These are phyloP conservation scores for Aspergillus sclerotialis DNA, from an alignment of 2,329 filamentous ascomycete genomes.

Conservation along the genomic window DNA sequence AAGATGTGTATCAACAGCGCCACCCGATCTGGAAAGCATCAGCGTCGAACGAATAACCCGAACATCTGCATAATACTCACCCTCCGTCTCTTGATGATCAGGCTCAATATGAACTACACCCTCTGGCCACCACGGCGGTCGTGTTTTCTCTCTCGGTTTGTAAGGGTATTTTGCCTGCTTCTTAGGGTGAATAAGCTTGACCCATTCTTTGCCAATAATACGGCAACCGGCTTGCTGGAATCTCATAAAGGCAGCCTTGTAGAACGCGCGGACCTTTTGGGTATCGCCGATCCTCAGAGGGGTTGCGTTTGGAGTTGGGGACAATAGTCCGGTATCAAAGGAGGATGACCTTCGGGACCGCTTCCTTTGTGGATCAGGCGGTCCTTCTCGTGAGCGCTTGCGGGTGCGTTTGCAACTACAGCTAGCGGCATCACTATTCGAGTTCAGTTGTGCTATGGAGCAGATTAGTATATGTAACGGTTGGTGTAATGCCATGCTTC, in stretches of 20 bases:
- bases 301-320: constrained; percentile 18
- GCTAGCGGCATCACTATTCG: background rate
- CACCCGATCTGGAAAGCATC: constrained; percentile 29
- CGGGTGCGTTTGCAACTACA: background rate
- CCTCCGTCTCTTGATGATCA: constrained; percentile 41
- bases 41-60: too few species aligned
- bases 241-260: constrained; percentile 33
- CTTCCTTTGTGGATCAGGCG: background rate
- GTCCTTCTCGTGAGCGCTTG: too few species aligned
- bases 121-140: constrained; percentile 39
- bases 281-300: constrained; percentile 32
- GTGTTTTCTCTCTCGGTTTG: constrained; percentile 42
- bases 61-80: constrained; percentile 24
- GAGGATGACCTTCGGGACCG: background rate
- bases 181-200: constrained; percentile 41
- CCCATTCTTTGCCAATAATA: constrained; percentile 39
- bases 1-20: constrained; percentile 35
- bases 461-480: background rate
- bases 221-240: constrained; percentile 43
- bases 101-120: constrained; percentile 43
- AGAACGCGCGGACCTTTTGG: constrained; percentile 32
- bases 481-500: too few species aligned
- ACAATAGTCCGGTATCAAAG: constrained; percentile 14
- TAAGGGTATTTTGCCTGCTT: constrained; percentile 45
- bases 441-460: background rate